Evolutionary conservation across 495 filamentous ascomycete genomes (phyloP).

Genomic region (Aspergillus mulundensis): DNA sequence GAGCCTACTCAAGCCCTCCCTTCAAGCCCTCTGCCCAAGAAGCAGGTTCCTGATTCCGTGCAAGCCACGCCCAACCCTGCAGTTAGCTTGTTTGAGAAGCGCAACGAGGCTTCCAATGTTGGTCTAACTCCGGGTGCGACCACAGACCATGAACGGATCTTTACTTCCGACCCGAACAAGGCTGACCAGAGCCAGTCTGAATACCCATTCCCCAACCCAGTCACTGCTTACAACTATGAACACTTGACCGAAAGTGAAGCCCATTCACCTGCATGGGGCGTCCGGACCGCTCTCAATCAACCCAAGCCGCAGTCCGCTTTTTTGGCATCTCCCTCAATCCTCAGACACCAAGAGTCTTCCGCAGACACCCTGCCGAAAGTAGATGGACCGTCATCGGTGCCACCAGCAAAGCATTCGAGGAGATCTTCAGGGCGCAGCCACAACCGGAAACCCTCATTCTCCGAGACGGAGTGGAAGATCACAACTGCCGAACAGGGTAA

Average conservation of each 20-base stretch:
- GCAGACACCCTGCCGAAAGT: slow-evolving; percentile 24
- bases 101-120: slow-evolving; percentile 35
- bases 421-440: slow-evolving; percentile 7
- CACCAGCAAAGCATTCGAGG: slow-evolving; percentile 5
- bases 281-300: slow-evolving; percentile 60
- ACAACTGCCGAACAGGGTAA: slow-evolving; percentile 85
- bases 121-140: slow-evolving; percentile 57
- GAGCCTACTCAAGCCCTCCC: slow-evolving; percentile 21
- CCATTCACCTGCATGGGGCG: slow-evolving; percentile 60
- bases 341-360: slow-evolving; percentile 58
- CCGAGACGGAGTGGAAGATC: slow-evolving; percentile 71
- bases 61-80: slow-evolving; percentile 37
- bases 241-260: slow-evolving; percentile 40
- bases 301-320: slow-evolving; percentile 65
- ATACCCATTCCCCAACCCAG: slow-evolving; percentile 31
- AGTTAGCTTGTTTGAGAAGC: slow-evolving; percentile 38
- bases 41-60: slow-evolving; percentile 18
- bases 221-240: slow-evolving; percentile 5
- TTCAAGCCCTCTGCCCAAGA: slow-evolving; percentile 33
- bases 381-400: slow-evolving; percentile 16
- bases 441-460: slow-evolving; percentile 57
- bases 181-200: slow-evolving; percentile 27
- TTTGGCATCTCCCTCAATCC: slow-evolving; percentile 66
- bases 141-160: slow-evolving; percentile 57
- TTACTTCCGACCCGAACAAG: slow-evolving; percentile 38